phyloP scores from a whole-genome alignment of 257 asterid species.

The Nicotiana tabacum region DNA sequence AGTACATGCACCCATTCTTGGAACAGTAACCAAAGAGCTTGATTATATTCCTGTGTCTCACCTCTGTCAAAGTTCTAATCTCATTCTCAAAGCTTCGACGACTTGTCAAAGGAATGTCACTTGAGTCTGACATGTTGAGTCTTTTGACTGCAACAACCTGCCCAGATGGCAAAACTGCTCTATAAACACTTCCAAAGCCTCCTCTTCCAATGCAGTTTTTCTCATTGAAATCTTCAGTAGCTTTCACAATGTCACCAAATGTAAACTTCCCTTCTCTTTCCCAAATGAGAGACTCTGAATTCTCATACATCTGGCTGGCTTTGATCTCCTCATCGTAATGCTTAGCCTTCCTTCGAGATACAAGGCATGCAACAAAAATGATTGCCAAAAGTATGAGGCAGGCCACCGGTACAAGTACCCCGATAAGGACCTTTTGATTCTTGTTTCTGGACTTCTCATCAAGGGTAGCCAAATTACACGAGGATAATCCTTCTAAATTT shows the following conservation, averaged over 20 bases:
- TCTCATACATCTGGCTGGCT: conserved; percentile 17
- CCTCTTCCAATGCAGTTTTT: conserved; percentile 76
- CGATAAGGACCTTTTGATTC: conserved; percentile 36
- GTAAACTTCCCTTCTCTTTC: conserved; percentile 70
- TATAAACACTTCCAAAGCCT: conserved; percentile 80
- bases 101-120: conserved; percentile 40
- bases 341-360: conserved; percentile 29
- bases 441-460: conserved; percentile 28
- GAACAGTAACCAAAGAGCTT: conserved; percentile 86
- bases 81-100: conserved; percentile 73
- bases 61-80: conserved; percentile 70
- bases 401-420: conserved; percentile 39
- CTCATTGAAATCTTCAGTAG: conserved; percentile 63
- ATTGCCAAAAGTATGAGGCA: conserved; percentile 39
- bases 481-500: conserved; percentile 41
- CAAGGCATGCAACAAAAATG: conserved; percentile 23
- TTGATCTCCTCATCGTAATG: conserved; percentile 38
- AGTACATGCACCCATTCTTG: conserved; percentile 61
- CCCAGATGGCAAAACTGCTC: conserved; percentile 54
- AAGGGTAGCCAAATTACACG: conserved; percentile 32
- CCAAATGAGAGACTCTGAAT: conserved; percentile 57
- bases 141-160: conserved; percentile 73
- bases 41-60: conserved; percentile 82
- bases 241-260: conserved; percentile 64
- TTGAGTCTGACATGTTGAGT: conserved; percentile 57